phyloP scores from a whole-genome alignment of 192 early-diverging fungal species.

The Pilaira anomala region DNA sequence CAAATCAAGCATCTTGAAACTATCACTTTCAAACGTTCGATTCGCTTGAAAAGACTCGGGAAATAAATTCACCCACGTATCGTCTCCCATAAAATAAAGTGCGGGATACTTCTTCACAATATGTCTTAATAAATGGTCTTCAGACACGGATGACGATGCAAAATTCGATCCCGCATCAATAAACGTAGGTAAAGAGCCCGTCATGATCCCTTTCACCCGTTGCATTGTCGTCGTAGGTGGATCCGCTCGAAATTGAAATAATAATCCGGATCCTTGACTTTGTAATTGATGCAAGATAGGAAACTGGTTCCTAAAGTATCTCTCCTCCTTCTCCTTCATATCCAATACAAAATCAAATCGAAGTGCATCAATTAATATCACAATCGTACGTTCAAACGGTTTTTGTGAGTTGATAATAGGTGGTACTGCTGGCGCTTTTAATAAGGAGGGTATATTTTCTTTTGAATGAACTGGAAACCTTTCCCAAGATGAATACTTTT shows the following conservation, averaged over 20 bases:
- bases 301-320: constrained; percentile 50
- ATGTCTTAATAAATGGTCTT: constrained; percentile 72
- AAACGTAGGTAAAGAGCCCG: constrained; percentile 80
- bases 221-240: constrained; percentile 83
- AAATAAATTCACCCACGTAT: constrained; percentile 92
- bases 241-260: constrained; percentile 74
- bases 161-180: constrained; percentile 83
- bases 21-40: constrained; percentile 58
- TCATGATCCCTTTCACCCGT: constrained; percentile 76
- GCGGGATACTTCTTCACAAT: constrained; percentile 21
- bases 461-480: constrained; percentile 14
- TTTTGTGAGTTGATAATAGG: constrained; percentile 13
- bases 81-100: constrained; percentile 90
- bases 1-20: constrained; percentile 83
- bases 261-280: constrained; percentile 44
- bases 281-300: constrained; percentile 50
- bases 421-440: no score
- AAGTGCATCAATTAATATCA: constrained; percentile 73
- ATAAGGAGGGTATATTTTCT: not conserved
- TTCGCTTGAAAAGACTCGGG: constrained; percentile 52
- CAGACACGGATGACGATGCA: constrained; percentile 64
- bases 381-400: constrained; percentile 55
- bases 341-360: constrained; percentile 57
- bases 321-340: no score
- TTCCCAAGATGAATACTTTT: constrained; percentile 19